These are phyloP conservation scores for Phytopythium aichiense DNA, from an alignment of 352 stramenopile genomes.

Conservation along the genomic window DNA sequence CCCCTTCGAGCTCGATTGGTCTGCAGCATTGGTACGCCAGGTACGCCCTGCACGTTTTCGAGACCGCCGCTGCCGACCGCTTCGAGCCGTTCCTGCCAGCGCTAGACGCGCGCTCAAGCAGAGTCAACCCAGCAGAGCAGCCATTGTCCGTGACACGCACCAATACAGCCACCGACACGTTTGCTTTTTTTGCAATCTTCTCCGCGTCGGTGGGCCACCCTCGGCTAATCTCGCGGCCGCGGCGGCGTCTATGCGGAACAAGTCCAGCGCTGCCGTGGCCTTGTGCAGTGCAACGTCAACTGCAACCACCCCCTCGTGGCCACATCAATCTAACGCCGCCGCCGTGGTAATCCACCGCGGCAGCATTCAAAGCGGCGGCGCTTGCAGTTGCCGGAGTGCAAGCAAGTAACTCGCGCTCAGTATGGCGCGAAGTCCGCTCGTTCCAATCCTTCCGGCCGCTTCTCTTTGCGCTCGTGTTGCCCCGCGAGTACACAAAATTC, in stretches of 20 bases:
- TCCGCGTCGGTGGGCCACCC: neutral
- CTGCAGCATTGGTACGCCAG: slow-evolving; percentile 27
- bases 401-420: neutral
- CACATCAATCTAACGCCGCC: neutral
- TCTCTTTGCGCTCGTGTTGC: neutral
- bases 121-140: neutral
- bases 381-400: neutral
- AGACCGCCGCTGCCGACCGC: neutral
- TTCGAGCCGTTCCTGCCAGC: neutral
- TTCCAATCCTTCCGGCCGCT: neutral
- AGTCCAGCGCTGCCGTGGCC: neutral
- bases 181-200: neutral
- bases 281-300: neutral
- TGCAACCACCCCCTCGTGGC: neutral
- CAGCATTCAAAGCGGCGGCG: neutral
- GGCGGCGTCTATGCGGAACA: neutral
- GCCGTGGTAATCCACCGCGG: neutral
- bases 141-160: too few species aligned
- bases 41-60: slow-evolving; percentile 10
- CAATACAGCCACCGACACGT: neutral
- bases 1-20: slow-evolving; percentile 9
- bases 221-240: neutral
- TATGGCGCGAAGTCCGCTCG: neutral
- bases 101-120: neutral
- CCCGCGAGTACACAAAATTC: neutral